Evolutionary conservation across 257 asterid genomes (phyloP).

Genomic region (Forsythia viridissima): DNA sequence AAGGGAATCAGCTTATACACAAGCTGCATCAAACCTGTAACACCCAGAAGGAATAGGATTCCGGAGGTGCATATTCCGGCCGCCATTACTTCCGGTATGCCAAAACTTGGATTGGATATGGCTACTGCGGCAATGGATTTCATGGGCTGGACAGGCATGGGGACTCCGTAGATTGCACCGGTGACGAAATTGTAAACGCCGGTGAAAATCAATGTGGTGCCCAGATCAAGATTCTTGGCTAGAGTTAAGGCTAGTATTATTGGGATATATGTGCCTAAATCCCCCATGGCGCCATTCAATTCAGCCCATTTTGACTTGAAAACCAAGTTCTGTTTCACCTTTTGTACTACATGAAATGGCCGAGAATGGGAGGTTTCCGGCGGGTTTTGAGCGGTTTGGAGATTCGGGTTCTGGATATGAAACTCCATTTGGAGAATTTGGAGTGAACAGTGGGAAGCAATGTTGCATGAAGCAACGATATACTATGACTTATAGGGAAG

Average conservation of each 20-base stretch:
- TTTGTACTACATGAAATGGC: constrained; percentile 18
- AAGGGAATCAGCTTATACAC: constrained; percentile 64
- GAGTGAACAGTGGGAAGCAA: not conserved
- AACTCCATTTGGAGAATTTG: constrained; percentile 17
- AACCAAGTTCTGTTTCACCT: constrained; percentile 43
- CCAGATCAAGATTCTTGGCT: constrained; percentile 67
- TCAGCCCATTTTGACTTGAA: constrained; percentile 66
- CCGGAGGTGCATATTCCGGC: constrained; percentile 76
- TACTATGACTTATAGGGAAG: not conserved
- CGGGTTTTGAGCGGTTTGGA: constrained; percentile 17
- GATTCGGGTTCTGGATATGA: constrained; percentile 5
- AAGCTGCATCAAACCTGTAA: constrained; percentile 63
- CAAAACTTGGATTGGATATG: constrained; percentile 51
- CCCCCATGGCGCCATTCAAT: constrained; percentile 86
- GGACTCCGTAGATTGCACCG: constrained; percentile 71
- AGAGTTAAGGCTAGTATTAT: constrained; percentile 65
- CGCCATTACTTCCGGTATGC: constrained; percentile 79
- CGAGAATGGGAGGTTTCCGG: constrained; percentile 29
- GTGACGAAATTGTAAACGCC: constrained; percentile 66
- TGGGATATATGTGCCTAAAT: constrained; percentile 79
- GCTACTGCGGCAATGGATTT: constrained; percentile 88
- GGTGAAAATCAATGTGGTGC: constrained; percentile 73
- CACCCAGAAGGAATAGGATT: constrained; percentile 52
- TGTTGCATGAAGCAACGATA: not conserved
- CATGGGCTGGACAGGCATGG: constrained; percentile 91